Evolutionary conservation across 2,329 filamentous ascomycete genomes (phyloP).

Genomic region (Cryphonectria parasitica): DNA sequence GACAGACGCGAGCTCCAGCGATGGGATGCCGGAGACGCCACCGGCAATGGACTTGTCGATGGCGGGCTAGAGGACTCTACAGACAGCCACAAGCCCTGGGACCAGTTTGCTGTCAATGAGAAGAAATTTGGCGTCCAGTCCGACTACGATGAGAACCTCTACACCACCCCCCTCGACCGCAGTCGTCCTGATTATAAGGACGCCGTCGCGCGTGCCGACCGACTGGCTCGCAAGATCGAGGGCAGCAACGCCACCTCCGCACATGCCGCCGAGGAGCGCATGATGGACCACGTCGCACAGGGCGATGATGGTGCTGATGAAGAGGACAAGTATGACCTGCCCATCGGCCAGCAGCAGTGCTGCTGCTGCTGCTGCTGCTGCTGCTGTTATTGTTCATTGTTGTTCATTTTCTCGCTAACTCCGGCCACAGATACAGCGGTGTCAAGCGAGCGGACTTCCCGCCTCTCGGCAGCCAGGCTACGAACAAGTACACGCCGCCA

Average conservation of each 20-base stretch:
- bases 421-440: slow-evolving; percentile 76
- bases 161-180: slow-evolving; percentile 89
- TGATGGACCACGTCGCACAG: slow-evolving; percentile 67
- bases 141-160: slow-evolving; percentile 91
- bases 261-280: slow-evolving; percentile 89
- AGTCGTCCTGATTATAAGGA: slow-evolving; percentile 81
- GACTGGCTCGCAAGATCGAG: slow-evolving; percentile 89
- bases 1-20: slow-evolving; percentile 78
- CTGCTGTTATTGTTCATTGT: background rate
- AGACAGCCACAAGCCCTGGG: slow-evolving; percentile 60
- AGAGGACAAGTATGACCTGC: slow-evolving; percentile 77
- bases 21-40: slow-evolving; percentile 69
- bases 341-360: background rate
- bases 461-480: slow-evolving; percentile 58
- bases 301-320: slow-evolving; percentile 77
- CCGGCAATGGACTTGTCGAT: slow-evolving; percentile 48
- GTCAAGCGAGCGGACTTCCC: slow-evolving; percentile 76
- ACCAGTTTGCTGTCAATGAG: slow-evolving; percentile 93
- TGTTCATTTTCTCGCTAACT: slow-evolving; percentile 21
- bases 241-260: slow-evolving; percentile 71
- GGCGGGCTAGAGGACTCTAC: slow-evolving; percentile 69
- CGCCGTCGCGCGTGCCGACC: slow-evolving; percentile 77
- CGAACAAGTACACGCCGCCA: slow-evolving; percentile 85
- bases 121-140: slow-evolving; percentile 84
- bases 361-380: slow-evolving; percentile 24